Conservation (phyloP, 2,329 filamentous ascomycete species). For the Exophiala bonariae region DNA sequence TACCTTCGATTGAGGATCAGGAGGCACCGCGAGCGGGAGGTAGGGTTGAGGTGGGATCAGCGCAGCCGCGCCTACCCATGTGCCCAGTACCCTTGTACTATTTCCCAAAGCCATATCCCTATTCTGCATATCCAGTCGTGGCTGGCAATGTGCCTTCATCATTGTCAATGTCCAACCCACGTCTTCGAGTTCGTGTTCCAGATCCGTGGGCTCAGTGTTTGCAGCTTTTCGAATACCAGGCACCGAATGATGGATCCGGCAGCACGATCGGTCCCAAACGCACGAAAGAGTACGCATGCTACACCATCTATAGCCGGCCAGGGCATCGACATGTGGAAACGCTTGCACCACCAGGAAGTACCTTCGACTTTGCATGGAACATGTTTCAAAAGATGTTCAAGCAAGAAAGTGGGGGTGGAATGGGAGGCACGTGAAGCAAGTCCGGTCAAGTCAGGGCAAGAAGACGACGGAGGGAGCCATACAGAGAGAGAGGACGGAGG, state of each 20-base stretch:
- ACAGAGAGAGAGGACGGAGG: conserved; percentile 12
- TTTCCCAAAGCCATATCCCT: conserved; percentile 11
- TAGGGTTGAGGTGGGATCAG: no score
- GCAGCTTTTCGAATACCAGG: conserved; percentile 62
- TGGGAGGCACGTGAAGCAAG: conserved; percentile 53
- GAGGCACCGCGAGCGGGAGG: background rate
- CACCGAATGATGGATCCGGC: conserved; percentile 37
- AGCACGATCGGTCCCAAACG: conserved; percentile 50
- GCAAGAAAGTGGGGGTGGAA: conserved; percentile 55
- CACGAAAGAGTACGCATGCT: conserved; percentile 59
- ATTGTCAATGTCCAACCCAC: conserved; percentile 12
- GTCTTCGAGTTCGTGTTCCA: conserved; percentile 23
- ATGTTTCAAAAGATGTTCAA: conserved; percentile 60
- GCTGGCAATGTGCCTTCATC: conserved; percentile 13
- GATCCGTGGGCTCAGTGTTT: conserved; percentile 27
- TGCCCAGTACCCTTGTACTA: conserved; percentile 13
- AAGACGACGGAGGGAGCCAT: background rate
- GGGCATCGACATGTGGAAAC: conserved; percentile 34
- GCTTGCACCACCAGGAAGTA: conserved; percentile 35
- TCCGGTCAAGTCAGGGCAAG: conserved; percentile 14
- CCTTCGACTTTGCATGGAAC: conserved; percentile 43
- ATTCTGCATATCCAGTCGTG: conserved; percentile 15
- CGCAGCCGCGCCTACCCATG: conserved; percentile 1
- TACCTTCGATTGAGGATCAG: background rate
- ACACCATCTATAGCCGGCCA: conserved; percentile 47